phyloP scores from a whole-genome alignment of 352 stramenopile species.

The Globisporangium canariense region DNA sequence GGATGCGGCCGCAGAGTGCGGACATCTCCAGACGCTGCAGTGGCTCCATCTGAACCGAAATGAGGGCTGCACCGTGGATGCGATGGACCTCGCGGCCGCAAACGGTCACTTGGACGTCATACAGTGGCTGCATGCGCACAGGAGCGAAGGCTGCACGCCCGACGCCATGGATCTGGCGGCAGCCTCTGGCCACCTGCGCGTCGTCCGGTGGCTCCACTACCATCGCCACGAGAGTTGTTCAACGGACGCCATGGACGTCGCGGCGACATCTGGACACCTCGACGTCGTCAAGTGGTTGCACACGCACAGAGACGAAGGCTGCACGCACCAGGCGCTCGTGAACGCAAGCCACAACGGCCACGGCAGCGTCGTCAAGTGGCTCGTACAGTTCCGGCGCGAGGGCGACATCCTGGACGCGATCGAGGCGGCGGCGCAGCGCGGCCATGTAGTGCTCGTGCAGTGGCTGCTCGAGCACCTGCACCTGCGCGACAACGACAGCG shows the following conservation, averaged over 20 bases:
- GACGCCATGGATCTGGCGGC: slow-evolving; percentile 24
- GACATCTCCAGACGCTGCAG: slow-evolving; percentile 23
- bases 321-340: slow-evolving; percentile 51
- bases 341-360: slow-evolving; percentile 55
- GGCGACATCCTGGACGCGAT: slow-evolving; percentile 26
- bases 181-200: slow-evolving; percentile 20
- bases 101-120: slow-evolving; percentile 26
- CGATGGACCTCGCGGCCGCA: slow-evolving; percentile 29
- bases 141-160: slow-evolving; percentile 20
- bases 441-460: slow-evolving; percentile 17
- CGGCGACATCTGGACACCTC: slow-evolving; percentile 29
- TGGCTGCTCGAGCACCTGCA: slow-evolving; percentile 24
- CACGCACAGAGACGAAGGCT: slow-evolving; percentile 48
- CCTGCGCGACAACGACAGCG: slow-evolving; percentile 13
- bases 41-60: slow-evolving; percentile 25
- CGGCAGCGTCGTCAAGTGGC: slow-evolving; percentile 41
- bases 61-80: slow-evolving; percentile 26
- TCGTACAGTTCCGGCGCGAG: slow-evolving; percentile 40
- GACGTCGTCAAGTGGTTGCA: slow-evolving; percentile 29
- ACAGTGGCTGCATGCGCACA: slow-evolving; percentile 28
- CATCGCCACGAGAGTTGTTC: slow-evolving; percentile 34
- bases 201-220: slow-evolving; percentile 27
- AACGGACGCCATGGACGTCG: slow-evolving; percentile 31
- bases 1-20: slow-evolving; percentile 21
- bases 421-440: slow-evolving; percentile 17